Percentiles rank a stretch among this genome's conserved stretches.
Evolutionary conservation across 495 filamentous ascomycete genomes (phyloP).

Genomic region (Elaphomyces granulatus): DNA sequence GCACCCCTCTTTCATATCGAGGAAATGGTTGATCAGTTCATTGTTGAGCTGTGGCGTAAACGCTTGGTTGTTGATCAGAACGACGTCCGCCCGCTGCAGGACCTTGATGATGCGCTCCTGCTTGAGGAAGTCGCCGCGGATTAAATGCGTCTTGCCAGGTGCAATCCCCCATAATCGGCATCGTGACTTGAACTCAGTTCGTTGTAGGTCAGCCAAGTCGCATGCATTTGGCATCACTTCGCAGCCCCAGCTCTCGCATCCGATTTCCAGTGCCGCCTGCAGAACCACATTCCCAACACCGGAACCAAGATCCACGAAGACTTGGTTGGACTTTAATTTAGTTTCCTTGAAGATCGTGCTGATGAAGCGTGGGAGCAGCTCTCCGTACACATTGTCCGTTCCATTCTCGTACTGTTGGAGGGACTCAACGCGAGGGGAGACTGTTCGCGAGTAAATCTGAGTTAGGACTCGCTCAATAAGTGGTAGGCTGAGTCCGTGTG

Average conservation of each 20-base stretch:
- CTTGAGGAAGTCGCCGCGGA: conserved; percentile 72
- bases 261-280: conserved; percentile 85
- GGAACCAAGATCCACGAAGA: conserved; percentile 89
- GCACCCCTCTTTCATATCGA: conserved; percentile 87
- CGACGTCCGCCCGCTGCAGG: conserved; percentile 72
- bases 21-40: conserved; percentile 72
- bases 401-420: conserved; percentile 75
- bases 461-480: conserved; percentile 69
- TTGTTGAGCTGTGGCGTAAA: conserved; percentile 80
- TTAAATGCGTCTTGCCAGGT: conserved; percentile 62
- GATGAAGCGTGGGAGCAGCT: conserved; percentile 73
- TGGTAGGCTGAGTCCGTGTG: conserved; percentile 47
- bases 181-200: conserved; percentile 69
- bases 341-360: conserved; percentile 68
- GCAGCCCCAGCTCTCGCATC: conserved; percentile 91
- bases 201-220: conserved; percentile 71
- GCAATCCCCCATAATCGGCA: conserved; percentile 81
- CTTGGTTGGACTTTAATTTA: conserved; percentile 56
- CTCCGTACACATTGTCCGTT: conserved; percentile 85
- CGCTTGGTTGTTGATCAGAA: conserved; percentile 94
- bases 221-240: conserved; percentile 86
- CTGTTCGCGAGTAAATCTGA: conserved; percentile 83
- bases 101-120: conserved; percentile 53
- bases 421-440: conserved; percentile 71
- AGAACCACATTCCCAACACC: conserved; percentile 92